These are phyloP conservation scores for Porphyrellus cyaneotinctus DNA, from an alignment of 768 basidiomycete species.

Conservation along the genomic window DNA sequence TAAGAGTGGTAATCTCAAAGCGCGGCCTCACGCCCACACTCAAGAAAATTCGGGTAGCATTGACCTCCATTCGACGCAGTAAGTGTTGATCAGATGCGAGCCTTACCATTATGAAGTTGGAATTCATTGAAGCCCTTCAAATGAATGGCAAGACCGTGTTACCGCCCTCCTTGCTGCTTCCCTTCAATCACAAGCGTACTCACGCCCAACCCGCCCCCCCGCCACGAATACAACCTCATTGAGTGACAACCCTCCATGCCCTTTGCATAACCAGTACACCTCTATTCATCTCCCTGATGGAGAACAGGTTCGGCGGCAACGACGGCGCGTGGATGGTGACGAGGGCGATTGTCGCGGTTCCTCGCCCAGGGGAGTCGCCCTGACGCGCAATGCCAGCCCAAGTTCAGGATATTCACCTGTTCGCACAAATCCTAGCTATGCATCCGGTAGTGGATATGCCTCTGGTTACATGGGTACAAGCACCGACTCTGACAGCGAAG, in stretches of 20 bases:
- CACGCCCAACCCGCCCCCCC: not conserved
- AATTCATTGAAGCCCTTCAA: conserved; percentile 55
- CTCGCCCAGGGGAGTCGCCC: conserved; percentile 7
- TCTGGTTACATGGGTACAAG: conserved; percentile 29
- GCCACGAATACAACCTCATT: conserved; percentile 9
- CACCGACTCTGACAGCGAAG: conserved; percentile 37
- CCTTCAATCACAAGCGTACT: conserved; percentile 10
- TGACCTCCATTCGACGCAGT: conserved; percentile 63
- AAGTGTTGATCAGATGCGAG: conserved; percentile 23
- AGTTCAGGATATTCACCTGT: conserved; percentile 19
- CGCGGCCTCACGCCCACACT: conserved; percentile 18
- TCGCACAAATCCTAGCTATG: conserved; percentile 8
- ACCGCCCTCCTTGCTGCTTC: conserved; percentile 22
- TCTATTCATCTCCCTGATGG: conserved; percentile 18
- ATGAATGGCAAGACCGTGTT: conserved; percentile 81
- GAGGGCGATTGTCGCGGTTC: not conserved
- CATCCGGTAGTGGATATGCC: conserved; percentile 18
- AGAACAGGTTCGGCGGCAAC: conserved; percentile 42
- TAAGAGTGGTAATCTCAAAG: conserved; percentile 38
- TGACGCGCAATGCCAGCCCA: conserved; percentile 14
- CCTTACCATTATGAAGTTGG: not conserved
- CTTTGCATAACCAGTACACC: conserved; percentile 5
- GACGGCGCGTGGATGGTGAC: conserved; percentile 42
- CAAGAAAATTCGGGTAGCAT: conserved; percentile 21
- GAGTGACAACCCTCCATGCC: conserved; percentile 9